Percentiles rank a stretch among this genome's conserved stretches.
These are phyloP conservation scores for Cyclocybe cylindracea DNA, from an alignment of 768 basidiomycete genomes.

Conservation along the genomic window DNA sequence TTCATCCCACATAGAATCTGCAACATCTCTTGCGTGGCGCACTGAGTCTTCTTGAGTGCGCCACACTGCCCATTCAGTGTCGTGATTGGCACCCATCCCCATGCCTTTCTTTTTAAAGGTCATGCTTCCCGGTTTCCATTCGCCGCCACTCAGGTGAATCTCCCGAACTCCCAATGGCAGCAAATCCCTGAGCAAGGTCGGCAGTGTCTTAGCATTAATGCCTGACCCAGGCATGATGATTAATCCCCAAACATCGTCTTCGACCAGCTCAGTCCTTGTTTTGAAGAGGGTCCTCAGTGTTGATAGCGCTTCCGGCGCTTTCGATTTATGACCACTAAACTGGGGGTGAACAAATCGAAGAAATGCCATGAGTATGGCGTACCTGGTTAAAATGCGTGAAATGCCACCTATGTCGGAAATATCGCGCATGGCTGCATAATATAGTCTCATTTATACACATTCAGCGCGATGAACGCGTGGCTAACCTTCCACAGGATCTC, in stretches of 20 bases:
- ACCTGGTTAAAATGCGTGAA: slow-evolving; percentile 83
- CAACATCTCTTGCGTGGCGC: slow-evolving; percentile 48
- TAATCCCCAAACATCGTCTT: slow-evolving; percentile 39
- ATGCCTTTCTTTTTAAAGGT: slow-evolving; percentile 52
- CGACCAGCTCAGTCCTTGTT: slow-evolving; percentile 32
- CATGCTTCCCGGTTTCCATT: slow-evolving; percentile 60
- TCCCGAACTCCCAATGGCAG: slow-evolving; percentile 61
- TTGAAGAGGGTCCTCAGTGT: slow-evolving; percentile 41
- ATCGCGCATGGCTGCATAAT: slow-evolving; percentile 40
- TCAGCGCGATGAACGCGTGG: not conserved
- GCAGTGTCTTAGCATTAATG: slow-evolving; percentile 60
- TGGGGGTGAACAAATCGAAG: not conserved
- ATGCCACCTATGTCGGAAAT: slow-evolving; percentile 62
- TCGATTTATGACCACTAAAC: slow-evolving; percentile 54
- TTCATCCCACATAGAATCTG: slow-evolving; percentile 36
- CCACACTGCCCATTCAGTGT: slow-evolving; percentile 71
- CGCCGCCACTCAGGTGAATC: slow-evolving; percentile 75
- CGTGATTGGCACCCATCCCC: slow-evolving; percentile 63
- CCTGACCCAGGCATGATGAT: slow-evolving; percentile 77
- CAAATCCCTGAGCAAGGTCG: slow-evolving; percentile 47
- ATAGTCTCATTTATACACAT: not conserved
- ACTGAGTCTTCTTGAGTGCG: slow-evolving; percentile 55
- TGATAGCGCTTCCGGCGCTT: slow-evolving; percentile 42
- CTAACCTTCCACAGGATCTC: slow-evolving; percentile 53
- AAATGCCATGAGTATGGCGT: slow-evolving; percentile 1